These are phyloP conservation scores for Phytophthora crassamura DNA, from an alignment of 352 stramenopile genomes.

Conservation along the genomic window DNA sequence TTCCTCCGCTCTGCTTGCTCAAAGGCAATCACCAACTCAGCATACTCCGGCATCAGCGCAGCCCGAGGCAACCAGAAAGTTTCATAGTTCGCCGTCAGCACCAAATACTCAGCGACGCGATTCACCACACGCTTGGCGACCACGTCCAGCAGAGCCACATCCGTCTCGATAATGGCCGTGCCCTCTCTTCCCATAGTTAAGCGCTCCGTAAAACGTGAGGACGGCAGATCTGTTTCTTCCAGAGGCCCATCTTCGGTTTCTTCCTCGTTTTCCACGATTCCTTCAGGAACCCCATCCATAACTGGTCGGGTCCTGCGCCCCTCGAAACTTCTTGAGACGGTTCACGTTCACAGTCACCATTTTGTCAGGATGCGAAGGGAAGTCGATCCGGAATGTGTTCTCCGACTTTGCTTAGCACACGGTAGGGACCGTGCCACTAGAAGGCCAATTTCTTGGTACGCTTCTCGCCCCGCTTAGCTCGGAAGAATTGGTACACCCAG, in stretches of 20 bases:
- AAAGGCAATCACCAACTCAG: not conserved
- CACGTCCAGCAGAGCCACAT: conserved; percentile 1
- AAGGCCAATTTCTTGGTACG: conserved; percentile 12
- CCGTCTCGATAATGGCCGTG: not conserved
- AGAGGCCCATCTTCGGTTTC: not conserved
- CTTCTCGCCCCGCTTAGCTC: not conserved
- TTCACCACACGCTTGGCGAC: not conserved
- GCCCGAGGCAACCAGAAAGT: not conserved
- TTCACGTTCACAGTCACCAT: conserved; percentile 13
- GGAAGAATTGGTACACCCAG: conserved; percentile 5
- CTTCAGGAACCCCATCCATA: not conserved
- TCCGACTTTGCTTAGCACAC: not conserved
- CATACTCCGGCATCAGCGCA: not conserved
- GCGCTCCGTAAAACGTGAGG: conserved; percentile 6
- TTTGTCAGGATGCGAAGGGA: not conserved
- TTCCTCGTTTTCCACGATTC: not conserved
- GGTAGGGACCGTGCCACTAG: not conserved
- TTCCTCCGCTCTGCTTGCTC: not conserved
- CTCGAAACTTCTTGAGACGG: not conserved
- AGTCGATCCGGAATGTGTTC: not conserved
- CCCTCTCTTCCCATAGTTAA: conserved; percentile 4
- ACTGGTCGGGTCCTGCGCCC: not conserved
- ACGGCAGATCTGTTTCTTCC: not conserved
- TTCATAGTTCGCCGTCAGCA: not conserved
- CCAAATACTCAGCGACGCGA: conserved; percentile 1